A percentile compares a stretch with the other conserved stretches of the same genome.
Conservation (phyloP, 1,284 basidiomycete genomes). For the Hemileia vastatrix region DNA sequence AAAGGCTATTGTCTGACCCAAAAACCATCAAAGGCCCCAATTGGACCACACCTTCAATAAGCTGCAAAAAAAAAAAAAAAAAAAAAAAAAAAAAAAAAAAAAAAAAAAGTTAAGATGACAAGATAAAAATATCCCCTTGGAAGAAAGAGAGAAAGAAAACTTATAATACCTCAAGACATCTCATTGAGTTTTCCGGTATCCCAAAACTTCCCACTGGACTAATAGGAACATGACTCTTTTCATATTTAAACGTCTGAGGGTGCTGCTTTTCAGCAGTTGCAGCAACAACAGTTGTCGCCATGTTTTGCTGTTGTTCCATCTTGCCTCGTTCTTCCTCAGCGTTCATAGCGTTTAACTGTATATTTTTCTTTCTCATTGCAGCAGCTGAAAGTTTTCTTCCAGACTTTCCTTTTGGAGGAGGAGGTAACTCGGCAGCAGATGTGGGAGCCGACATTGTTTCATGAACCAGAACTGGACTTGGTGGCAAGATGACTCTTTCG, state of each 20-base stretch:
- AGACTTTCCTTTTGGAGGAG: too few species aligned
- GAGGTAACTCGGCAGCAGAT: background rate
- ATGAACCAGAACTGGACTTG: background rate
- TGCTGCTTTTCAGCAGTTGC: background rate
- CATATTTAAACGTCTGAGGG: constrained; percentile 8
- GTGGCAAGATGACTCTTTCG: background rate
- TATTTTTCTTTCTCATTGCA: background rate
- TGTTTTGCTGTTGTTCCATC: constrained; percentile 2
- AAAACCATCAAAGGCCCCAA: constrained; percentile 15
- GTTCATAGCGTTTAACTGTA: background rate
- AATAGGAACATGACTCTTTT: background rate
- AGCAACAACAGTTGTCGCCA: background rate
- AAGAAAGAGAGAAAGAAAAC: background rate
- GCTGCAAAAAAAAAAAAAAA: constrained; percentile 1
- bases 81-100: background rate
- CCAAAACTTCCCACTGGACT: constrained; percentile 17
- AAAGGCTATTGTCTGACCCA: constrained; percentile 8
- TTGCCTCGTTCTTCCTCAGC: constrained; percentile 9
- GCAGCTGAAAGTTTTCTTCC: too few species aligned
- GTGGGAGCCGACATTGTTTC: background rate
- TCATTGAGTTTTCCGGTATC: constrained; percentile 22
- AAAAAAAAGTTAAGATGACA: background rate
- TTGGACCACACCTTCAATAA: constrained; percentile 21
- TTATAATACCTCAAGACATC: constrained; percentile 19
- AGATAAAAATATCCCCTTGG: background rate